A percentile compares a stretch with the other conserved stretches of the same genome.
Evolutionary conservation across 2,329 filamentous ascomycete genomes (phyloP).

Genomic region (Fusarium sp.): DNA sequence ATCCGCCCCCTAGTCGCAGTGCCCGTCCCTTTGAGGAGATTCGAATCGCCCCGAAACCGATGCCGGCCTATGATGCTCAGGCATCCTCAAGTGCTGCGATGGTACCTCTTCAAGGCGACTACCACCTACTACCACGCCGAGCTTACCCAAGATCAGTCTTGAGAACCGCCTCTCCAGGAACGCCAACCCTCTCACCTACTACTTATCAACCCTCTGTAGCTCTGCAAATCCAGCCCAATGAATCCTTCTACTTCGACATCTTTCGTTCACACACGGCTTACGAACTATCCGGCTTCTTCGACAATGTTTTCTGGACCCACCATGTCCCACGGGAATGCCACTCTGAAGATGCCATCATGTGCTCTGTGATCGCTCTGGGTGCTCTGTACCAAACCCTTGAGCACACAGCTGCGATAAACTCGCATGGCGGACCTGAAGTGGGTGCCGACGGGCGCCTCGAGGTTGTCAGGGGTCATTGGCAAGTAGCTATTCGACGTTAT

Average conservation of each 20-base stretch:
- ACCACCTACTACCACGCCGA: slow-evolving; percentile 50
- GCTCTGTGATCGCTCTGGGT: slow-evolving; percentile 73
- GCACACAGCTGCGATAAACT: slow-evolving; percentile 61
- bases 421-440: slow-evolving; percentile 47
- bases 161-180: slow-evolving; percentile 36
- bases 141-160: slow-evolving; percentile 34
- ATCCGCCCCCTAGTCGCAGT: slow-evolving; percentile 66
- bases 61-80: slow-evolving; percentile 41
- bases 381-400: slow-evolving; percentile 75
- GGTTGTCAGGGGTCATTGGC: slow-evolving; percentile 62
- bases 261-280: slow-evolving; percentile 70
- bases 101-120: slow-evolving; percentile 38
- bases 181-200: slow-evolving; percentile 46
- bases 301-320: slow-evolving; percentile 72
- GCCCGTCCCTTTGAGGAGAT: slow-evolving; percentile 59
- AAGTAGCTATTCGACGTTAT: slow-evolving; percentile 70
- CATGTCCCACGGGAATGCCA: slow-evolving; percentile 73
- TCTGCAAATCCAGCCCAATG: slow-evolving; percentile 62
- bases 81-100: slow-evolving; percentile 19
- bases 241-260: slow-evolving; percentile 70
- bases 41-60: slow-evolving; percentile 62
- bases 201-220: slow-evolving; percentile 57
- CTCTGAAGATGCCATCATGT: slow-evolving; percentile 68
- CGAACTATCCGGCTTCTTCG: slow-evolving; percentile 74
- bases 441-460: slow-evolving; percentile 42